A percentile compares a stretch with the other conserved stretches of the same genome.
phyloP scores from a whole-genome alignment of 805 yeast genomes.

The Ogataea nonfermentans region DNA sequence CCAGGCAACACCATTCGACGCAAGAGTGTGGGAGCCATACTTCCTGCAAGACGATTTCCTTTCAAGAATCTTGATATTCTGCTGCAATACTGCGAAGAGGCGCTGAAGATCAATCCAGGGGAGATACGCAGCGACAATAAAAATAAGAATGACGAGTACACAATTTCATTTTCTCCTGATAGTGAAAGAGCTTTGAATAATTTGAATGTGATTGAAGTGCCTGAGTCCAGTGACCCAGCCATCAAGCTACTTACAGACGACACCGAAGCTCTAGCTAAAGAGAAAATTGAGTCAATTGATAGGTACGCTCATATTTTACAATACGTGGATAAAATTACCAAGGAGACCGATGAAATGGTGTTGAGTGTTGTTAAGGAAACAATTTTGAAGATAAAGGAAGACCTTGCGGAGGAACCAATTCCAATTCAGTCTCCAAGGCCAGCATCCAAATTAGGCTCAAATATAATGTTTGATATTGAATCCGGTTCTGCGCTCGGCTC shows the following conservation, averaged over 20 bases:
- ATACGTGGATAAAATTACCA: constrained; percentile 72
- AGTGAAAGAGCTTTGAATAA: constrained; percentile 55
- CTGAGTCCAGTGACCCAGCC: constrained; percentile 63
- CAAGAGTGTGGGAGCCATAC: constrained; percentile 42
- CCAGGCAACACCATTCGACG: constrained; percentile 28
- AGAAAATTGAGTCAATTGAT: constrained; percentile 66
- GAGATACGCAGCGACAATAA: constrained; percentile 40
- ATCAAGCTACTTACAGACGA: constrained; percentile 62
- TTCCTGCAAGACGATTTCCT: constrained; percentile 51
- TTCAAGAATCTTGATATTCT: constrained; percentile 57
- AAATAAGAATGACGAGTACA: constrained; percentile 24
- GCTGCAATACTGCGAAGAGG: constrained; percentile 69
- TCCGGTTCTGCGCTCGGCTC: constrained; percentile 6
- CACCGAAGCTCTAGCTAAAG: constrained; percentile 56
- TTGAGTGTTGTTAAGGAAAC: constrained; percentile 62
- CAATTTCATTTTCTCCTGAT: constrained; percentile 53
- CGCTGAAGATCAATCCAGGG: constrained; percentile 71
- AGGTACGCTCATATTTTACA: constrained; percentile 72
- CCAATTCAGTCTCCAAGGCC: constrained; percentile 24
- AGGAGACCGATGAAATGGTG: constrained; percentile 73
- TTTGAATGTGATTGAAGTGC: constrained; percentile 39
- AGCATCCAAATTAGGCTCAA: constrained; percentile 8
- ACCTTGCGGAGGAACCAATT: constrained; percentile 19
- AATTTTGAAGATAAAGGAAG: constrained; percentile 49
- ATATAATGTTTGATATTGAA: constrained; percentile 27